phyloP scores from a whole-genome alignment of 2,329 filamentous ascomycete genomes.

The Pyricularia sp. region DNA sequence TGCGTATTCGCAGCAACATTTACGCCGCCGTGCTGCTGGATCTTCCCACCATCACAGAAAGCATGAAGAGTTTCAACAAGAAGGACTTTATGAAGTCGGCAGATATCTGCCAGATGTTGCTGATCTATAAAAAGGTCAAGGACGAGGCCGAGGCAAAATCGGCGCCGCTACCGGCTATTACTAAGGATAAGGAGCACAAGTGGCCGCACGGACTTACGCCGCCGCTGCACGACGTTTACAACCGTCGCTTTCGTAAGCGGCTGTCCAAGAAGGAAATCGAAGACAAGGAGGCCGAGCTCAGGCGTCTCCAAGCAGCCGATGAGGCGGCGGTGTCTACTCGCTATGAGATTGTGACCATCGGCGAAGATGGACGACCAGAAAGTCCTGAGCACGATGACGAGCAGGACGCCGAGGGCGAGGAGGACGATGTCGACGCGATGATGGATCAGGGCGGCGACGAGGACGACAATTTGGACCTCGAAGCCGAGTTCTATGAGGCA shows the following conservation, averaged over 20 bases:
- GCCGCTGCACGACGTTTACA: slow-evolving; percentile 77
- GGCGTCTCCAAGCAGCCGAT: slow-evolving; percentile 64
- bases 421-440: slow-evolving; percentile 35
- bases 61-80: slow-evolving; percentile 89
- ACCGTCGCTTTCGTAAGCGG: slow-evolving; percentile 74
- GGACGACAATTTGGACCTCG: slow-evolving; percentile 18
- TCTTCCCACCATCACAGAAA: slow-evolving; percentile 77
- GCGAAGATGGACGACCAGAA: slow-evolving; percentile 20
- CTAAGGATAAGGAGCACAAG: slow-evolving; percentile 59
- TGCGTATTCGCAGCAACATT: slow-evolving; percentile 58
- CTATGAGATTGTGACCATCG: slow-evolving; percentile 57
- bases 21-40: slow-evolving; percentile 78
- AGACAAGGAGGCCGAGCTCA: slow-evolving; percentile 72
- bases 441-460: slow-evolving; percentile 25
- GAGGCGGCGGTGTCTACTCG: slow-evolving; percentile 47
- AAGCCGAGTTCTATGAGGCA: slow-evolving; percentile 24
- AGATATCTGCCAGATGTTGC: slow-evolving; percentile 81
- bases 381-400: slow-evolving; percentile 27
- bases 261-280: slow-evolving; percentile 77
- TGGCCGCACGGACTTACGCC: slow-evolving; percentile 84
- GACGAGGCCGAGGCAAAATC: slow-evolving; percentile 57
- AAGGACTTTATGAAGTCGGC: slow-evolving; percentile 82
- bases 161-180: slow-evolving; percentile 55
- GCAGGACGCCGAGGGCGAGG: slow-evolving; percentile 44
- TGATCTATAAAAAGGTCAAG: slow-evolving; percentile 61